A percentile compares a stretch with the other conserved stretches of the same genome.
phyloP scores from a whole-genome alignment of 768 basidiomycete species.

The Lentinula guzmanii region DNA sequence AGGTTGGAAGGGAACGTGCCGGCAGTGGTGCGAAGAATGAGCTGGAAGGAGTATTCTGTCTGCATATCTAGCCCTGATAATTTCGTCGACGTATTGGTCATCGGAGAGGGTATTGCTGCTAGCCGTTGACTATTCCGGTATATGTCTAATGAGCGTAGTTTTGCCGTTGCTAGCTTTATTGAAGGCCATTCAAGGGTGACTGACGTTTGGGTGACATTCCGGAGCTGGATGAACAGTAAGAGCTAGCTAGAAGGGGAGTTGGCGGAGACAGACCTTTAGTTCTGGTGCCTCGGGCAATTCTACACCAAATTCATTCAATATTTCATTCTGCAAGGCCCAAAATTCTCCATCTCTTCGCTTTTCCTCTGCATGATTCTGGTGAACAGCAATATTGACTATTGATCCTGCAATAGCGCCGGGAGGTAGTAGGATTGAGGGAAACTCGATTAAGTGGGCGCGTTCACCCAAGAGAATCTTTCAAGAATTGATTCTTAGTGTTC shows the following conservation, averaged over 20 bases:
- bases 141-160: conserved; percentile 84
- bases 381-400: conserved; percentile 94
- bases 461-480: conserved; percentile 84
- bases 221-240: conserved; percentile 43
- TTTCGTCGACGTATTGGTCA: conserved; percentile 83
- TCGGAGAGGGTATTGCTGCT: conserved; percentile 77
- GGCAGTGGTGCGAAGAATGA: conserved; percentile 87
- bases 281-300: conserved; percentile 64
- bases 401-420: conserved; percentile 91
- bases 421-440: conserved; percentile 91
- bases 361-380: conserved; percentile 83
- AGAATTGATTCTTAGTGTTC: neutral
- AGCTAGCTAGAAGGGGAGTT: no score
- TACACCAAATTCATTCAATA: conserved; percentile 69
- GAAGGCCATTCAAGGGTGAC: conserved; percentile 95
- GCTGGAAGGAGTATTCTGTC: conserved; percentile 90
- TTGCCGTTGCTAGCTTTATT: conserved; percentile 78
- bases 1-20: conserved; percentile 86
- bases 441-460: conserved; percentile 94
- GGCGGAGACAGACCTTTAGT: conserved; percentile 49
- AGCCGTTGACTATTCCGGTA: conserved; percentile 89
- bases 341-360: conserved; percentile 77
- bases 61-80: conserved; percentile 76
- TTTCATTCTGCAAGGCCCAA: conserved; percentile 77
- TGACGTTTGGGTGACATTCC: conserved; percentile 94